Percentiles rank a stretch among this genome's conserved stretches.
Conservation (phyloP, 2,329 filamentous ascomycete genomes). For the Nothophoma quercina region DNA sequence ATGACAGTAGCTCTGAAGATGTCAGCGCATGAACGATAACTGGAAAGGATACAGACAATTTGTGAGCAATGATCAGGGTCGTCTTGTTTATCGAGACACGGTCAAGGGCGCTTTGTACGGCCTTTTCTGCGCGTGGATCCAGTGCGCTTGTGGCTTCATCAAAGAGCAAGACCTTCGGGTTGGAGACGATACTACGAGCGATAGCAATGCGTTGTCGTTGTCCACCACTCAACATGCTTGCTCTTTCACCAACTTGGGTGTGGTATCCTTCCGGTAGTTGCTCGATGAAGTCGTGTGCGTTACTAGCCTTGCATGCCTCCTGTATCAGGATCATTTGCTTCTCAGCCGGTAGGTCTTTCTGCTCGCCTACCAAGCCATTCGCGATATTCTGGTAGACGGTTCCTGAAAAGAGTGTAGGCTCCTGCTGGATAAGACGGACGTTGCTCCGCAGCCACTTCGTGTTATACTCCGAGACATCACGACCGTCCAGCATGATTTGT, state of each 20-base stretch:
- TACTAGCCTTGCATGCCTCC: constrained; percentile 63
- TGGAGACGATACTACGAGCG: constrained; percentile 33
- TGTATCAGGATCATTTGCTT: constrained; percentile 5
- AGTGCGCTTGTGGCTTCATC: constrained; percentile 16
- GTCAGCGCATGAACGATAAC: too few relatives aligned
- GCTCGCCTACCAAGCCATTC: constrained; percentile 78
- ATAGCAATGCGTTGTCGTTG: constrained; percentile 85
- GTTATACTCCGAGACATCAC: constrained; percentile 80
- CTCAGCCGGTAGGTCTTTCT: constrained; percentile 44
- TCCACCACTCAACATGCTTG: constrained; percentile 62
- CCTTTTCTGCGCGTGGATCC: constrained; percentile 10
- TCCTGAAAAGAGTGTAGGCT: constrained; percentile 86
- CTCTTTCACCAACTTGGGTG: constrained; percentile 86
- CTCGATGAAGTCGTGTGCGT: constrained; percentile 88
- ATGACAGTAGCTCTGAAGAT: constrained; percentile 49
- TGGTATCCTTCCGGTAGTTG: constrained; percentile 74
- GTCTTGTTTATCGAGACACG: constrained; percentile 36
- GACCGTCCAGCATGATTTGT: constrained; percentile 25
- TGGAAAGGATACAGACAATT: too few relatives aligned
- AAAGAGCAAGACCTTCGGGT: constrained; percentile 20
- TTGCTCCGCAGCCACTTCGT: constrained; percentile 89
- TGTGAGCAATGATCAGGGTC: constrained; percentile 53
- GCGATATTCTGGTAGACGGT: constrained; percentile 88
- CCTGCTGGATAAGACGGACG: constrained; percentile 88
- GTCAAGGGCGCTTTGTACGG: constrained; percentile 42